Percentiles rank a stretch among this genome's conserved stretches.
Evolutionary conservation across 2,329 filamentous ascomycete genomes (phyloP).

Genomic region (Colletotrichum incanum): DNA sequence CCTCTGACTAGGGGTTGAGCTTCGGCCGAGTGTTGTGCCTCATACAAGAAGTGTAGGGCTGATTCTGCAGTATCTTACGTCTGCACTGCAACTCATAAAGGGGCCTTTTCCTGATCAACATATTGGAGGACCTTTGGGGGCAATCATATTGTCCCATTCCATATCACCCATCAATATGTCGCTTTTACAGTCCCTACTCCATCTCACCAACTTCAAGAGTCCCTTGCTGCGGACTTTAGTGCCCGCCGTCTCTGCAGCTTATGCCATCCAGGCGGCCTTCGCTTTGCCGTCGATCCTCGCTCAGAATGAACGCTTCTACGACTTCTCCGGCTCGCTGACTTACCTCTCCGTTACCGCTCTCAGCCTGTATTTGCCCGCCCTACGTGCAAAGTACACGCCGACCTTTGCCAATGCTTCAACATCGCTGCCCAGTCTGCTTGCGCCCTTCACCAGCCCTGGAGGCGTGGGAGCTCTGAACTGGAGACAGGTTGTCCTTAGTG

Average conservation of each 20-base stretch:
- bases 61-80: not conserved
- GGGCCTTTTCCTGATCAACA: not conserved
- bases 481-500: constrained; percentile 64
- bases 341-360: constrained; percentile 76
- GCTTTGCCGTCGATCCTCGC: constrained; percentile 74
- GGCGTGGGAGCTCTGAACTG: constrained; percentile 69
- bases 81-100: not conserved
- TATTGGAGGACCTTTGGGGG: too few relatives aligned
- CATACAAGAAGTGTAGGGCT: constrained; percentile 1
- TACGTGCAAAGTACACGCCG: constrained; percentile 66
- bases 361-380: constrained; percentile 72
- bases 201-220: constrained; percentile 72
- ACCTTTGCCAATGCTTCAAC: constrained; percentile 54
- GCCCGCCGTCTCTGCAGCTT: constrained; percentile 74
- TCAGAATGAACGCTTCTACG: constrained; percentile 78
- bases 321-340: constrained; percentile 76
- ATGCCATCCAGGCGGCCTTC: constrained; percentile 74
- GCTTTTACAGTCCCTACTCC: constrained; percentile 65
- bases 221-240: constrained; percentile 75
- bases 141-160: not conserved
- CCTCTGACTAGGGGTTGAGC: not conserved
- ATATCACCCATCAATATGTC: constrained; percentile 47
- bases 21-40: not conserved
- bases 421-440: constrained; percentile 62
- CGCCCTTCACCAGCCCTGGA: constrained; percentile 59